phyloP scores from a whole-genome alignment of 257 asterid genomes.

The Coffea canephora region DNA sequence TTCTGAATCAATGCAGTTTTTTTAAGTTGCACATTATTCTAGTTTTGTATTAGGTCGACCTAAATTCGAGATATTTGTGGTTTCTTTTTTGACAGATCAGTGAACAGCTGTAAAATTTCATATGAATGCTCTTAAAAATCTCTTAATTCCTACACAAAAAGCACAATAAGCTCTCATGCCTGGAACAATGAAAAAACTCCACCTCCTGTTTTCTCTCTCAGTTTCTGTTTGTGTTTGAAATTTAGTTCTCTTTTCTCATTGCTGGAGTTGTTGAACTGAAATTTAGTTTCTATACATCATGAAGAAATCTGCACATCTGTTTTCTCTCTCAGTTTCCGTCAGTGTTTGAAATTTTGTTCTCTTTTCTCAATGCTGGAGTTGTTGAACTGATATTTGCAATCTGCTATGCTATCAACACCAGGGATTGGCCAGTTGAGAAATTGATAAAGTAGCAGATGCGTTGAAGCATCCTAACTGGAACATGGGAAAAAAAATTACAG shows the following conservation, averaged over 20 bases:
- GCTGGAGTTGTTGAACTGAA: neutral
- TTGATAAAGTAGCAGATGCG: constrained; percentile 97
- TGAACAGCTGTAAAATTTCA: neutral
- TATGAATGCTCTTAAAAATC: neutral
- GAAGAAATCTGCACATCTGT: neutral
- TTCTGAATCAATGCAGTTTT: neutral
- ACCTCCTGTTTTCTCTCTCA: neutral
- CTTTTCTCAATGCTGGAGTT: neutral
- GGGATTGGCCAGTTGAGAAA: constrained; percentile 94
- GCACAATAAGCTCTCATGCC: neutral
- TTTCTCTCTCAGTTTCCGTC: neutral
- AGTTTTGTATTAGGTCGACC: neutral
- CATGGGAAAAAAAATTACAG: constrained; percentile 98
- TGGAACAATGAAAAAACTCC: neutral
- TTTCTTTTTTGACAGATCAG: neutral
- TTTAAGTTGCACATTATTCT: neutral
- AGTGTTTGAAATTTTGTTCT: too few species aligned
- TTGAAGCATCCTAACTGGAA: constrained; percentile 99
- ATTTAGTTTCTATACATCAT: neutral
- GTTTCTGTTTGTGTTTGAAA: constrained; percentile 3
- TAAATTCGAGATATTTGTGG: neutral
- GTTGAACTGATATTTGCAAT: neutral
- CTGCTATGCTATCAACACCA: constrained; percentile 20
- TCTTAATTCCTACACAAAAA: neutral
- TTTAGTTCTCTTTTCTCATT: too few species aligned